These are phyloP conservation scores for Candida ulmi DNA, from an alignment of 805 yeast species.

Conservation along the genomic window DNA sequence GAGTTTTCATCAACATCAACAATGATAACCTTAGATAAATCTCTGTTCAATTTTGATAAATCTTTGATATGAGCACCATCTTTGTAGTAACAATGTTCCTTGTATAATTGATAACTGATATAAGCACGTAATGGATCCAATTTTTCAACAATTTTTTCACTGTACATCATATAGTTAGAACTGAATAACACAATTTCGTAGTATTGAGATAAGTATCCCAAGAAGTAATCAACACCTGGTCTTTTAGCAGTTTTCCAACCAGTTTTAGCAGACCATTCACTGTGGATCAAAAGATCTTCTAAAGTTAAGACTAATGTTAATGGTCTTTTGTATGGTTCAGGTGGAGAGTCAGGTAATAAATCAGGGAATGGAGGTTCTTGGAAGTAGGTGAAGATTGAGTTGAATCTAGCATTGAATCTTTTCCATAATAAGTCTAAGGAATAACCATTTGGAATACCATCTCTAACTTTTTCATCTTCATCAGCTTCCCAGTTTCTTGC, in stretches of 20 bases:
- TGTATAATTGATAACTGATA: constrained; percentile 78
- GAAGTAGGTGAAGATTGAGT: constrained; percentile 74
- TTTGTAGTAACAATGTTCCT: constrained; percentile 81
- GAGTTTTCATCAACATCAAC: constrained; percentile 74
- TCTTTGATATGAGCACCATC: constrained; percentile 91
- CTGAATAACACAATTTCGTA: constrained; percentile 93
- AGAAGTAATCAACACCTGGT: constrained; percentile 95
- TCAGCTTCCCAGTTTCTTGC: constrained; percentile 82
- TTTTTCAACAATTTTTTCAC: constrained; percentile 79
- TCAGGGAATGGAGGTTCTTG: constrained; percentile 92
- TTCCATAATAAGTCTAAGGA: constrained; percentile 58
- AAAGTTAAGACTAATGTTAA: constrained; percentile 81
- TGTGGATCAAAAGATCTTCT: constrained; percentile 87
- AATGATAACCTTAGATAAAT: constrained; percentile 70
- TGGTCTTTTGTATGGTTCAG: constrained; percentile 90
- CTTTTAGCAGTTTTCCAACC: constrained; percentile 99
- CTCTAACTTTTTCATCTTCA: constrained; percentile 56
- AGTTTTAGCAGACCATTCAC: constrained; percentile 83
- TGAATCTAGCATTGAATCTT: constrained; percentile 66
- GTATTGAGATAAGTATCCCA: constrained; percentile 90
- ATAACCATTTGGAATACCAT: constrained; percentile 60
- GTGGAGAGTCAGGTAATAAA: constrained; percentile 85
- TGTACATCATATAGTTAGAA: constrained; percentile 77
- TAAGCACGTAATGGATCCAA: constrained; percentile 91
- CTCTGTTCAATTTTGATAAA: constrained; percentile 85